Percentiles rank a stretch among this genome's conserved stretches.
Conservation (phyloP, 208 protist species). For the Trypanosoma avium region DNA sequence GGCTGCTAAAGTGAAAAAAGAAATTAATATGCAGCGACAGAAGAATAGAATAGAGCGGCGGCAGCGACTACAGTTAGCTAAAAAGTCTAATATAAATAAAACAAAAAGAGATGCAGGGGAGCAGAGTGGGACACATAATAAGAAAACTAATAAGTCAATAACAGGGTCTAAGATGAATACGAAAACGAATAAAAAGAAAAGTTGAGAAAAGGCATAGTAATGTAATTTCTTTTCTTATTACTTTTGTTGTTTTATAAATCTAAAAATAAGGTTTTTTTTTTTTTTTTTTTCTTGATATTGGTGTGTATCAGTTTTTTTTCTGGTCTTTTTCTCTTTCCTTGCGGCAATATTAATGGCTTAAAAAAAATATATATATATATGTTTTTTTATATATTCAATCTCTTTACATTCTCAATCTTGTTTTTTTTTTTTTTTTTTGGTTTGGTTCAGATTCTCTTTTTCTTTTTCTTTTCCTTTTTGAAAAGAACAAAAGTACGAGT, state of each 20-base stretch:
- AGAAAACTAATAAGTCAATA: neutral
- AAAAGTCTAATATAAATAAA: neutral
- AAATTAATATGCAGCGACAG: constrained; percentile 48
- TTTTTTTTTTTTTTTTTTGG: neutral
- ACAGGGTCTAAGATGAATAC: too few species aligned
- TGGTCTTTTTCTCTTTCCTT: constrained; percentile 3
- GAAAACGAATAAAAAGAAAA: too few species aligned
- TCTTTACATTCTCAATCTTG: neutral
- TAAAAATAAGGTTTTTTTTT: too few species aligned
- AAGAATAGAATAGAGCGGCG: constrained; percentile 61
- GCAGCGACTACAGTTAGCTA: constrained; percentile 31
- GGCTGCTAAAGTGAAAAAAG: constrained; percentile 46
- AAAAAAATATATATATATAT: too few species aligned
- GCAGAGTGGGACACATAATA: neutral
- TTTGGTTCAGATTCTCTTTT: neutral
- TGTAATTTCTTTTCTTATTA: too few species aligned
- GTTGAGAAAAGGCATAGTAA: too few species aligned
- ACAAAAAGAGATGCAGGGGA: neutral
- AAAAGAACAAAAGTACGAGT: too few species aligned
- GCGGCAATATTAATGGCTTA: neutral
- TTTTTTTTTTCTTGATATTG: too few species aligned
- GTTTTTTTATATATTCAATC: neutral
- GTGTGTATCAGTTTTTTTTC: constrained; percentile 3
- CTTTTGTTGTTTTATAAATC: too few species aligned
- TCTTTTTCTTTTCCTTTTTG: neutral